Conservation (phyloP, 148 eudicot species). For the Camellia japonica region DNA sequence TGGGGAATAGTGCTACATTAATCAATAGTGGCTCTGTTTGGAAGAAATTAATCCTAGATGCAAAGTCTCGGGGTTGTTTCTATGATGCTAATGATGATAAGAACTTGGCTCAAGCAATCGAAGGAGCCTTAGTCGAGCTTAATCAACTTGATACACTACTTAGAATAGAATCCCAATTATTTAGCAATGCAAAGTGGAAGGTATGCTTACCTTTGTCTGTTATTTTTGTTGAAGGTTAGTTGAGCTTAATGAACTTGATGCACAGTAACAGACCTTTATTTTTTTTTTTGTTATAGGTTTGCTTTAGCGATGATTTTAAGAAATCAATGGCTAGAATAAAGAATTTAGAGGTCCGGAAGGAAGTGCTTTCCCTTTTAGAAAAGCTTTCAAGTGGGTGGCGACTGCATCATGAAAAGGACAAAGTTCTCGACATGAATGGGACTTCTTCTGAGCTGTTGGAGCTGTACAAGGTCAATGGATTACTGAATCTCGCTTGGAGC, state of each 20-base stretch:
- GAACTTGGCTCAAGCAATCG: conserved; percentile 28
- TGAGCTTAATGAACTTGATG: too few species aligned
- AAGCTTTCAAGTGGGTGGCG: conserved; percentile 32
- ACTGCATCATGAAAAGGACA: background rate
- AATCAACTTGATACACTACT: conserved; percentile 21
- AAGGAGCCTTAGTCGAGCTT: conserved; percentile 19
- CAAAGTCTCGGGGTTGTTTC: conserved; percentile 33
- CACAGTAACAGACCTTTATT: too few species aligned
- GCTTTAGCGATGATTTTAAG: conserved; percentile 29
- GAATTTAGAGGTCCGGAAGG: conserved; percentile 19
- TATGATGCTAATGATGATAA: conserved; percentile 33
- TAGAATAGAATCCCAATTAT: conserved; percentile 22
- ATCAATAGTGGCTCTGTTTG: conserved; percentile 37
- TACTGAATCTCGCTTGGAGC: conserved; percentile 2
- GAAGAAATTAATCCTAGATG: conserved; percentile 31
- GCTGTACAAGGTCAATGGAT: background rate
- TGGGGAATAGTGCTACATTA: conserved; percentile 43
- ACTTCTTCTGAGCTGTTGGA: background rate
- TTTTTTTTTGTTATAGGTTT: conserved; percentile 26
- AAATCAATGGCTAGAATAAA: conserved; percentile 23
- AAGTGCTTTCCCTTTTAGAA: conserved; percentile 27
- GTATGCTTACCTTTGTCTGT: conserved; percentile 20
- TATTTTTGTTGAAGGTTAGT: too few species aligned
- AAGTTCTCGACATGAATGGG: background rate
- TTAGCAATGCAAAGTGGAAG: conserved; percentile 44